These are phyloP conservation scores for Thalassiosira ordinaria DNA, from an alignment of 352 stramenopile species.

Conservation along the genomic window DNA sequence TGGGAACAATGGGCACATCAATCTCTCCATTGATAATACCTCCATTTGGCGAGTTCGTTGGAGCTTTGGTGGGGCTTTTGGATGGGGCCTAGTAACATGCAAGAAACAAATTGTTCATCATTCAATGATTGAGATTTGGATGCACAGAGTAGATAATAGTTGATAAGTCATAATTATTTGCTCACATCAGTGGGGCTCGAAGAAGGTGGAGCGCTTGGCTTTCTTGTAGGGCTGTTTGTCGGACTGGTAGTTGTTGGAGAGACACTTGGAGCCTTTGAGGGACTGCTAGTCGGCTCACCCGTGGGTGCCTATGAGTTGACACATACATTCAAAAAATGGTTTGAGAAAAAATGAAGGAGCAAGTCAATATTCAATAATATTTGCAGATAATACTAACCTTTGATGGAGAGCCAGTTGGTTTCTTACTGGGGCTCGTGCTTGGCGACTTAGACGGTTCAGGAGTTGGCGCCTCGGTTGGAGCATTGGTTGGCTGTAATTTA, in stretches of 20 bases:
- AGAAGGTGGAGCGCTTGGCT: constrained; percentile 1
- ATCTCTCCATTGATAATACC: constrained; percentile 19
- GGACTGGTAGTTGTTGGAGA: constrained; percentile 14
- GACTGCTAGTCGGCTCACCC: constrained; percentile 1
- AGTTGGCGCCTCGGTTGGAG: constrained; percentile 3
- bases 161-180: not conserved
- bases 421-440: not conserved
- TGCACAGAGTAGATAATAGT: no score
- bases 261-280: not conserved
- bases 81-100: constrained; percentile 8
- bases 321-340: not conserved
- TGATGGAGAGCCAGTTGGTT: not conserved
- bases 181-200: constrained; percentile 24
- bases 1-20: constrained; percentile 24
- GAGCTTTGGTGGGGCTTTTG: constrained; percentile 9
- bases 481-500: constrained; percentile 1
- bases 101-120: no score
- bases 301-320: constrained; percentile 1
- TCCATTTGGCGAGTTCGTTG: constrained; percentile 15
- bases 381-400: no score
- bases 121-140: no score
- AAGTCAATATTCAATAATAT: no score
- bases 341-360: not conserved
- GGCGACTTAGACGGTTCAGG: not conserved
- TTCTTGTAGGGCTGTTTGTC: constrained; percentile 8